Evolutionary conservation across 2,329 filamentous ascomycete genomes (phyloP), one percentile per base, ranked within the genome.

Genomic region (Tricladium varicosporioides): DNA sequence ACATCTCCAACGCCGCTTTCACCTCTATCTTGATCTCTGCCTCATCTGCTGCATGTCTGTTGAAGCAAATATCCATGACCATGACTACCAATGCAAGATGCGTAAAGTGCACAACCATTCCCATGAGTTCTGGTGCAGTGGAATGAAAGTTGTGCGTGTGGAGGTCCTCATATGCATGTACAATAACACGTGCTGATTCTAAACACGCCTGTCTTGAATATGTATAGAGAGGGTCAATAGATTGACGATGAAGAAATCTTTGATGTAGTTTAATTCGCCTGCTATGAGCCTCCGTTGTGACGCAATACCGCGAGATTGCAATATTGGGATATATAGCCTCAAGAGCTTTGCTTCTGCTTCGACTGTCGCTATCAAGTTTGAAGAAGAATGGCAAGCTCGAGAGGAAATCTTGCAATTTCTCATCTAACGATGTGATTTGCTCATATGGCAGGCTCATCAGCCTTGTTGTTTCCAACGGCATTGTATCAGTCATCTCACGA

Each of bases 81-180:
- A 74, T 67, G 1, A 72, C 70, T 13, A 72, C 70, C 13, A 67
- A 68, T 1, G 71, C 72, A 56, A 74, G 68, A 58, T 71, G 72
- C 1, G 73, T 63, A 48, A 55, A 57, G 31, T 65, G 66, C 33
- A 70, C 53, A 11, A 70, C 46, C 31, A 67, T 63, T 3, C 66
- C 67, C 10, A 68, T 67, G 1, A 66, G 59, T n/a, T 56, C 54
- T n/a, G 63, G 18, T 0, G 59, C 57, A 31, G 67, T 67, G 2
- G 62, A 60, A 48, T 67, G 59, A 11, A 48, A 52, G 2, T 68
- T 57, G 15, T 68, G 55, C 42, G 64, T 59, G 5, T 69, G 65
- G 13, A 71, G 63, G 43, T 65, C 64, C 11, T 45, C 33, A 16
- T 58, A 52, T 5, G 36, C 51, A 5, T 53, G 44, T n/a, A 61